Evolutionary conservation across 2,329 filamentous ascomycete genomes (phyloP).

Genomic region (Fusarium siculi): DNA sequence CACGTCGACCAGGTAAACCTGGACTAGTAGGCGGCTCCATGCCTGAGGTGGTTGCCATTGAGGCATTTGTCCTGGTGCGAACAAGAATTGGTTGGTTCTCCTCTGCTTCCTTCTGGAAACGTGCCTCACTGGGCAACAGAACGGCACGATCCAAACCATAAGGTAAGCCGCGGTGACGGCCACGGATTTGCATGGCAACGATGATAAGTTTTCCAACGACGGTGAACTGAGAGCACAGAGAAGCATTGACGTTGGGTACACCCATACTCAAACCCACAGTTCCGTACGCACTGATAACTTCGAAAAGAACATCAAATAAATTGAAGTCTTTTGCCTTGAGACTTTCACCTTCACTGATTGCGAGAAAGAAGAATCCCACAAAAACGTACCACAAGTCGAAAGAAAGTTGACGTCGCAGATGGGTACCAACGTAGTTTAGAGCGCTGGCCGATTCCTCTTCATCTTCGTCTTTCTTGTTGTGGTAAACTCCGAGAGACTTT

Average conservation of each 20-base stretch:
- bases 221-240: slow-evolving; percentile 84
- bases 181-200: slow-evolving; percentile 75
- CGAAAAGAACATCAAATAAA: slow-evolving; percentile 79
- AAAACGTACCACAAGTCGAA: slow-evolving; percentile 99
- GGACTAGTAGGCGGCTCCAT: slow-evolving; percentile 38
- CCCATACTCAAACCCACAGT: slow-evolving; percentile 93
- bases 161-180: slow-evolving; percentile 74
- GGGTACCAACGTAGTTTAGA: slow-evolving; percentile 87
- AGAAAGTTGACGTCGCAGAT: slow-evolving; percentile 91
- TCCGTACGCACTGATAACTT: slow-evolving; percentile 90
- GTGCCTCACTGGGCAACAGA: slow-evolving; percentile 66
- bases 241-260: slow-evolving; percentile 78
- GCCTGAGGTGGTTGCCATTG: slow-evolving; percentile 46
- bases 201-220: slow-evolving; percentile 77
- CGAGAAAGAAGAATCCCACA: slow-evolving; percentile 89
- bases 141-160: slow-evolving; percentile 74
- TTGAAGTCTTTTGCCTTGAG: slow-evolving; percentile 73
- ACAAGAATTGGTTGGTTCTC: slow-evolving; percentile 55
- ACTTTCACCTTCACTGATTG: slow-evolving; percentile 83
- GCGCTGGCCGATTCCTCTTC: slow-evolving; percentile 62
- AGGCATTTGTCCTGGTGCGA: slow-evolving; percentile 51
- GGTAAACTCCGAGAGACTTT: slow-evolving; percentile 81
- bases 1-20: slow-evolving; percentile 46
- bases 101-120: slow-evolving; percentile 64
- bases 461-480: slow-evolving; percentile 57